Base-by-base conservation (phyloP, 495 filamentous ascomycete genomes). In the Xylaria sp. region DNA sequence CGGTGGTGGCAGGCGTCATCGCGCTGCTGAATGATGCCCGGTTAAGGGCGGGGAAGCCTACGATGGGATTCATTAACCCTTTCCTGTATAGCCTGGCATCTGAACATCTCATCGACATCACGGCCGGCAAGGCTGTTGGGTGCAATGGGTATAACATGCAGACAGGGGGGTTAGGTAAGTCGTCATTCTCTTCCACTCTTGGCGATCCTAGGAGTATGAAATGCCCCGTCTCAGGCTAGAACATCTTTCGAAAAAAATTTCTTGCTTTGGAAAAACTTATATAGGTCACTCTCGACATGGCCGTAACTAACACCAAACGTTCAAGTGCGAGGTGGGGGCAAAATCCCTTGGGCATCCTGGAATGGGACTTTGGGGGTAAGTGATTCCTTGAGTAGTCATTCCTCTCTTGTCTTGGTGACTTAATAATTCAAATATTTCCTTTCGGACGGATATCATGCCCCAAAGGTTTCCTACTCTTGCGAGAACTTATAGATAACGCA, bases 61-160 rank as follows among this genome's bases (percentile, higher is more conserved):
- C 85, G 0, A 77, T 93, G 68, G 91, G 91, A 0, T 93, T 91
- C 80, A 75, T 92, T 26, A 93, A 93, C 75, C 90, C 90, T 0
- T 91, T 87, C 84, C 72, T 93, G 33, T 93, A 93, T 77, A 77
- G 78, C 26, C 74, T 71, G 8, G 88, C 82, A 14, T 71, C 77
- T 52, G 41, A 73, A 8, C 87, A 79, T 0, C 77, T 91, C 53
- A 90, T 84, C 21, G 90, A 93, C 71, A 88, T 90, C 70, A 83
- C 81, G 5, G 71, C 72, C 40, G 88, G 88, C 5, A 84, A 82
- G 21, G 85, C 82, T 44, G 82, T 79, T 0, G 89, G 90, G 5
- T 92, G 90, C 71, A 80, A 85, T 67, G 85, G 84, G 17, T 55
- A 52, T 4, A 44, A 72, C 67, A 68, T 67, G 44, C 59, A 71